Evolutionary conservation across 2,329 filamentous ascomycete genomes (phyloP).

Genomic region (Monosporascus sp.): DNA sequence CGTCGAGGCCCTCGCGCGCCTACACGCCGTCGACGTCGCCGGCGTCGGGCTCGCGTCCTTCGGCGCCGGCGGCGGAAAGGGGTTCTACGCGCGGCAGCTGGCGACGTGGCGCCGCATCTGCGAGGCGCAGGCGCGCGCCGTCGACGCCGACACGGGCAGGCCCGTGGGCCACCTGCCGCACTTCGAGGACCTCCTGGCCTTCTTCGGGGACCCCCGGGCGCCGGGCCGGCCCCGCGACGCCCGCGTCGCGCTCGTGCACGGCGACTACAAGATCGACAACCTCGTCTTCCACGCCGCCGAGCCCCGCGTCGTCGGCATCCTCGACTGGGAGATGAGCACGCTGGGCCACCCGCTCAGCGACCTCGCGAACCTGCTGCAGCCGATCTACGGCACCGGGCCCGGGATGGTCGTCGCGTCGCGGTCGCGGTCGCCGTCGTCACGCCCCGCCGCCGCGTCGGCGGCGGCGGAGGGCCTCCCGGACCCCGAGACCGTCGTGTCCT

Average conservation of each 20-base stretch:
- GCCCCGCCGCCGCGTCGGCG: conserved; percentile 46
- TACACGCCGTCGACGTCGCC: conserved; percentile 69
- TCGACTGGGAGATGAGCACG: conserved; percentile 99
- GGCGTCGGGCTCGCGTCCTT: conserved; percentile 66
- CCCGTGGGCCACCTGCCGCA: conserved; percentile 79
- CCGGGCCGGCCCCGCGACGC: conserved; percentile 74
- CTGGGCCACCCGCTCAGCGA: conserved; percentile 95
- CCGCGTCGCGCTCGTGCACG: conserved; percentile 76
- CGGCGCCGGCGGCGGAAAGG: conserved; percentile 54
- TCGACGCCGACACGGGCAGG: conserved; percentile 70
- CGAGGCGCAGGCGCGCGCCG: conserved; percentile 66
- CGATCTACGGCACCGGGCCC: conserved; percentile 36
- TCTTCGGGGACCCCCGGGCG: conserved; percentile 60
- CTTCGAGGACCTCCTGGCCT: conserved; percentile 72
- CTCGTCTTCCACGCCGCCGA: conserved; percentile 85
- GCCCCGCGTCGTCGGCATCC: conserved; percentile 81
- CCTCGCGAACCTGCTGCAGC: conserved; percentile 69
- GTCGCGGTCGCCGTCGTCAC: conserved; percentile 22
- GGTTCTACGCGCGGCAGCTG: conserved; percentile 84
- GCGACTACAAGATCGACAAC: conserved; percentile 95
- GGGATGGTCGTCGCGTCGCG: conserved; percentile 13
- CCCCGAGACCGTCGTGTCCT: conserved; percentile 50
- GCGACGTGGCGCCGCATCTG: conserved; percentile 77
- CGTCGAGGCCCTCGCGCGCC: conserved; percentile 73
- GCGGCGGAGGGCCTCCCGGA: conserved; percentile 57